Percentiles rank a stretch among this genome's conserved stretches.
phyloP scores from a whole-genome alignment of 352 stramenopile species.

The Pythium pectinolyticum region DNA sequence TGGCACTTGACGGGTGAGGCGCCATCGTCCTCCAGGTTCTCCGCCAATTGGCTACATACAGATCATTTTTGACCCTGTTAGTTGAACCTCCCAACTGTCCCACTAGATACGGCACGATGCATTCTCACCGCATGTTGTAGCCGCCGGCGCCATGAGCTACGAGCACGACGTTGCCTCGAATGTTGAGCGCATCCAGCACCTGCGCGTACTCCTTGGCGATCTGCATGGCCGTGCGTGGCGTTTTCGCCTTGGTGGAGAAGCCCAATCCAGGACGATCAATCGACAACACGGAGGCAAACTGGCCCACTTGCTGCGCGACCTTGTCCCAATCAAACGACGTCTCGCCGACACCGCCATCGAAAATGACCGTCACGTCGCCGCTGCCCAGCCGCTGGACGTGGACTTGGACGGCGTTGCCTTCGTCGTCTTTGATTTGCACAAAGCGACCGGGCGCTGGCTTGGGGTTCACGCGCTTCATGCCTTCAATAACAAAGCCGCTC shows the following conservation, averaged over 20 bases:
- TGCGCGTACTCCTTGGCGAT: slow-evolving; percentile 65
- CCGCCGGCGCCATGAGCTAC: slow-evolving; percentile 71
- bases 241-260: slow-evolving; percentile 51
- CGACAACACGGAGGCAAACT: slow-evolving; percentile 57
- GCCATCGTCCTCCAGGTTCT: slow-evolving; percentile 36
- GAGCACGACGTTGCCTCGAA: slow-evolving; percentile 60
- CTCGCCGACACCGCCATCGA: slow-evolving; percentile 79
- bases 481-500: slow-evolving; percentile 71
- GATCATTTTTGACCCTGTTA: too few species aligned
- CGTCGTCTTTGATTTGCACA: slow-evolving; percentile 40
- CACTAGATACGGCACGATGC: background rate
- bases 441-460: slow-evolving; percentile 47
- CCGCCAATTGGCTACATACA: slow-evolving; percentile 37
- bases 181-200: slow-evolving; percentile 56
- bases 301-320: slow-evolving; percentile 43
- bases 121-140: slow-evolving; percentile 73
- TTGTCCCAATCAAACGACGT: slow-evolving; percentile 87
- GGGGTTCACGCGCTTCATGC: slow-evolving; percentile 58
- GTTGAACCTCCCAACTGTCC: background rate
- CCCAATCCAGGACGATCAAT: slow-evolving; percentile 76
- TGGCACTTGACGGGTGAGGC: slow-evolving; percentile 37
- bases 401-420: slow-evolving; percentile 43
- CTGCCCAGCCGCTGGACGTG: slow-evolving; percentile 51
- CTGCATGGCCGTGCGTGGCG: slow-evolving; percentile 54
- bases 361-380: slow-evolving; percentile 60